A percentile compares a stretch with the other conserved stretches of the same genome.
These are phyloP conservation scores for Leishmania major DNA, from an alignment of 208 protist species.

Conservation along the genomic window DNA sequence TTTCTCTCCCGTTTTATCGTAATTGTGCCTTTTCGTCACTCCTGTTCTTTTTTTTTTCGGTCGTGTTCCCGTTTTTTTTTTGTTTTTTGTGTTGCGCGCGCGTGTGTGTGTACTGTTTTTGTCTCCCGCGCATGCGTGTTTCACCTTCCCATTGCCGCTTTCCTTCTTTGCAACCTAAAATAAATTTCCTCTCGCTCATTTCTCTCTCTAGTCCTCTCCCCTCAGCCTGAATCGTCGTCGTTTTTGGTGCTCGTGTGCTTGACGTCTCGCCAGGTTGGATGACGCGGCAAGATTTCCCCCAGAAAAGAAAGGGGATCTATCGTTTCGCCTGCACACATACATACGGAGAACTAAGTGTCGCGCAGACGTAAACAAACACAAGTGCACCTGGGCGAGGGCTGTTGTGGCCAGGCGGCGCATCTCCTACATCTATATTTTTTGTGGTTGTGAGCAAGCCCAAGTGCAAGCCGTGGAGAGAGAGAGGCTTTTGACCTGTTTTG, in stretches of 20 bases:
- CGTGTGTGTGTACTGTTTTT: not conserved
- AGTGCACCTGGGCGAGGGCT: not conserved
- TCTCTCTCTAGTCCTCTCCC: not conserved
- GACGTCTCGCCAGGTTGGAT: not conserved
- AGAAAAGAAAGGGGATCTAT: not conserved
- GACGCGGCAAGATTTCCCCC: not conserved
- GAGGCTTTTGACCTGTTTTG: not conserved
- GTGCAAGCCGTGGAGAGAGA: not conserved
- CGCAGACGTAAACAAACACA: not conserved
- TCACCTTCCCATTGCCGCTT: not conserved
- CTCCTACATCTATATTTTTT: not conserved
- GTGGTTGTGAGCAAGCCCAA: not conserved
- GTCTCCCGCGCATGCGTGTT: not conserved
- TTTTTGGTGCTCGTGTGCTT: not conserved
- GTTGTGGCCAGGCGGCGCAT: not conserved
- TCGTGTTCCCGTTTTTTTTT: too few species aligned
- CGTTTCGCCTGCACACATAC: not conserved
- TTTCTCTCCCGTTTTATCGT: not conserved
- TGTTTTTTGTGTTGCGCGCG: not conserved
- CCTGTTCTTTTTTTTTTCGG: not conserved
- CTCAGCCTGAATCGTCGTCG: not conserved
- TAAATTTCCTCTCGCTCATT: not conserved
- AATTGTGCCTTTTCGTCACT: not conserved
- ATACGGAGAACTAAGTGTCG: not conserved
- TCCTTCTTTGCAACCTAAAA: not conserved